phyloP scores from a whole-genome alignment of 108 stramenopile species.

The Nannochloropsis gaditana region DNA sequence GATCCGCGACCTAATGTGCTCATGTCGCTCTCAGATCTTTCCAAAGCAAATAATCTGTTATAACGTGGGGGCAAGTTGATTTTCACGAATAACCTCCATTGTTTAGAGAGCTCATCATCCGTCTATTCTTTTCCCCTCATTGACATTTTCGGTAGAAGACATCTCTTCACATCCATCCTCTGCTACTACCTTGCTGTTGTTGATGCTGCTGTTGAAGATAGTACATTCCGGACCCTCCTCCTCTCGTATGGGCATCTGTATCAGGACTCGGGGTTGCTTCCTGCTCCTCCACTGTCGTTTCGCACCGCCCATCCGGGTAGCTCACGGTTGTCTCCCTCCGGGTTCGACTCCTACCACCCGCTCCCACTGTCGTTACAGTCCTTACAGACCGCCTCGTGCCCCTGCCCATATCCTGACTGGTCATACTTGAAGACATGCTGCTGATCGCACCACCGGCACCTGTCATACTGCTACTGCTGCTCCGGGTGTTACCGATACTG shows the following conservation, averaged over 20 bases:
- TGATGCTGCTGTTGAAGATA: neutral
- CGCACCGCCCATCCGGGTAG: neutral
- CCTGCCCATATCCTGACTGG: neutral
- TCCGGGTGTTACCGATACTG: neutral
- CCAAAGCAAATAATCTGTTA: no score
- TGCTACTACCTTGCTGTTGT: neutral
- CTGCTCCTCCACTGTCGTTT: neutral
- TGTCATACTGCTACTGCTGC: neutral
- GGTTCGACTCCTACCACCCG: neutral
- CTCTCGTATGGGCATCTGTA: neutral
- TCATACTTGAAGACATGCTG: neutral
- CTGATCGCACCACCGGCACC: neutral
- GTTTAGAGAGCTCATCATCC: no score
- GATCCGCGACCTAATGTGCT: no score
- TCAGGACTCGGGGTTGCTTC: neutral
- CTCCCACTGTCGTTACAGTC: constrained; percentile 5
- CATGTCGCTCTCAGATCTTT: no score
- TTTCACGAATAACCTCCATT: no score
- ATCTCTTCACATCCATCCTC: no score
- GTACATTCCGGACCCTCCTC: neutral
- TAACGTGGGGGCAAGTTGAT: no score
- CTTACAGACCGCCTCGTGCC: neutral
- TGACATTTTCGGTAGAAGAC: no score
- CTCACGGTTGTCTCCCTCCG: neutral
- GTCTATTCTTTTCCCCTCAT: no score